Base-by-base conservation (phyloP, 2,329 filamentous ascomycete species). In the Hymenotorrendiella dingleyae region DNA sequence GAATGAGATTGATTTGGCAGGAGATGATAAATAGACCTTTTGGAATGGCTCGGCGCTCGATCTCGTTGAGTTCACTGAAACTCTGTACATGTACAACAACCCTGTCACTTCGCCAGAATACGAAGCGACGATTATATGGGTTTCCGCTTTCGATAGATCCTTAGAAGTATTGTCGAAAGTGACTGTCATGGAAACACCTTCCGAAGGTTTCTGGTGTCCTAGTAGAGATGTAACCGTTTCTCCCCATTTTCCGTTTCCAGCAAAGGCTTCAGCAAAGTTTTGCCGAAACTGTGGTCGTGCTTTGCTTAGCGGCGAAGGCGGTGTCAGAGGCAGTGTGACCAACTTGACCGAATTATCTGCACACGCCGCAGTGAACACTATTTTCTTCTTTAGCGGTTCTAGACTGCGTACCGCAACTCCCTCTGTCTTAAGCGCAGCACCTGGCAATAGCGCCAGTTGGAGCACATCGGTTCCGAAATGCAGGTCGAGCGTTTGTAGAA, bases 241-340 rank as follows among this genome's bases (percentile, higher is more conserved):
- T 6, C 78, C 78, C 77, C 79, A 83, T n/a, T 69, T 70, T 28
- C 78, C 78, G 23, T 71, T 76, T 14, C 79, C 79, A 26, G 73
- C 73, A 47, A 69, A 72, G 16, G 70, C 73, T 6, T 72, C 70
- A 38, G 78, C 57, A 8, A 80, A 66, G 45, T 67, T 69, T 14
- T 64, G 61, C 40, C 67, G 69, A 19, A 82, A 63, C 46, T 80
- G 74, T 3, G 69, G 39, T 9, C 77, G 67, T 2, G 67, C 65
- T 55, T 81, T 82, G 59, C 74, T 79, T 54, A 71, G 66, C 9
- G 74, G 71, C 2, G 78, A 82, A 0, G 78, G 78, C 0, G 79
- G 79, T 1, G 74, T 78, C 22, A 82, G 65, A 0, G 79, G 78
- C 3, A 82, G 54, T 1, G 75, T 78, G 21, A 82, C 64, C 10